phyloP scores from a whole-genome alignment of 2,329 filamentous ascomycete genomes.

The Hypoxylon sp. region DNA sequence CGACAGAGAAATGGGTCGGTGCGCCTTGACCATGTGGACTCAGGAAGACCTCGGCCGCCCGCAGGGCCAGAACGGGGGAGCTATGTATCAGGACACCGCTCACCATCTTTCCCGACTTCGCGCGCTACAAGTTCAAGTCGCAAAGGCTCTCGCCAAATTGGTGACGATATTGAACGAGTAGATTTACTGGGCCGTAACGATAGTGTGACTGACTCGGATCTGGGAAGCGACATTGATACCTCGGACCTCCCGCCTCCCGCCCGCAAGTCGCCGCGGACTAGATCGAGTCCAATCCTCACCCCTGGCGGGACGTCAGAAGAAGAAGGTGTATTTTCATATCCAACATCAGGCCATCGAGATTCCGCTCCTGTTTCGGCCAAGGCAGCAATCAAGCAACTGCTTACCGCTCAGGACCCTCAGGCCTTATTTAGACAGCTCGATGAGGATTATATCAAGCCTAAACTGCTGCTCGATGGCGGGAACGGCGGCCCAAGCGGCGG shows the following conservation, averaged over 20 bases:
- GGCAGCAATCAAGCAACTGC: slow-evolving; percentile 82
- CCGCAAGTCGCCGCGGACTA: slow-evolving; percentile 57
- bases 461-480: slow-evolving; percentile 82
- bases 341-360: slow-evolving; percentile 53
- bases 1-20: slow-evolving; percentile 72
- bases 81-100: slow-evolving; percentile 68
- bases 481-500: slow-evolving; percentile 45
- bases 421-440: slow-evolving; percentile 93
- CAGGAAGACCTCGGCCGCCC: slow-evolving; percentile 46
- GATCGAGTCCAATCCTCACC: slow-evolving; percentile 57
- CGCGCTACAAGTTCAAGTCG: slow-evolving; percentile 65
- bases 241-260: slow-evolving; percentile 76
- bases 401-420: slow-evolving; percentile 88
- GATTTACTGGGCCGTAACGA: slow-evolving; percentile 66
- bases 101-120: slow-evolving; percentile 58
- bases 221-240: slow-evolving; percentile 74
- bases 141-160: slow-evolving; percentile 61
- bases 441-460: slow-evolving; percentile 96
- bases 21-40: slow-evolving; percentile 66
- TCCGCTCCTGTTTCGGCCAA: slow-evolving; percentile 73
- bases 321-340: slow-evolving; percentile 53
- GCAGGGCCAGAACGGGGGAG: slow-evolving; percentile 56
- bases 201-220: slow-evolving; percentile 68
- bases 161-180: slow-evolving; percentile 66
- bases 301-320: slow-evolving; percentile 48